Evolutionary conservation across 2,329 filamentous ascomycete species (phyloP), one percentile per base, ranked within the genome.

Genomic region (Alternaria hordeiaustralica): DNA sequence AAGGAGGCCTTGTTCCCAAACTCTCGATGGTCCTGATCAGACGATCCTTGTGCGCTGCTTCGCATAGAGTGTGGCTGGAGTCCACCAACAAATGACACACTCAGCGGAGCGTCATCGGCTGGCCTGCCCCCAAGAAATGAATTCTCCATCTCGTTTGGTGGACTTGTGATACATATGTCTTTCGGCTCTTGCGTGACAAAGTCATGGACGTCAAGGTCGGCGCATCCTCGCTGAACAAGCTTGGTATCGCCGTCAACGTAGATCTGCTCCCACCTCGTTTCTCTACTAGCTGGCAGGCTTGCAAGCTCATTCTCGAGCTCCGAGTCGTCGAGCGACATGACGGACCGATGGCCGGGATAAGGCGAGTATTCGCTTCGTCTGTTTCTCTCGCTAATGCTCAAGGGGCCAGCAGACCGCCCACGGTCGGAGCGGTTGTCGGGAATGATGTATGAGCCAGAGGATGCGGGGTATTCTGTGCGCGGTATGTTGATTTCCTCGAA

Each of bases 391-490:
- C 63, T 56, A 51, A 62, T 71, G 41, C 71, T 63, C n/a, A 53
- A 15, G 6, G 55, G 63, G 20, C 60, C 64, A 20, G 72, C 63
- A 3, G 75, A 75, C n/a, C 73, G 73, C 26, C 69, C 73, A n/a
- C 74, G 76, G 20, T 55, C 61, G n/a, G 53, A 50, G 30, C 67
- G 60, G 49, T 69, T 65, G 45, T 69, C 65, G 26, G 76, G 72
- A 18, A 83, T 64, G 28, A 83, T 78, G 69, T 82, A 84, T 9
- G 82, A 84, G 26, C 80, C 79, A 8, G 79, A 81, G 47, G 82
- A 83, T 28, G 79, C 80, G 43, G 82, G 79, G 58, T 83, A 84
- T 56, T 80, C 81, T 3, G 81, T 81, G 4, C 81, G 82, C 10
- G 81, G 78, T 59, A 71, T 67, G 44, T 74, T 64, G 49, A 75